These are phyloP conservation scores for Carallia pectinifolia DNA, from an alignment of 345 rosid species.

Conservation along the genomic window DNA sequence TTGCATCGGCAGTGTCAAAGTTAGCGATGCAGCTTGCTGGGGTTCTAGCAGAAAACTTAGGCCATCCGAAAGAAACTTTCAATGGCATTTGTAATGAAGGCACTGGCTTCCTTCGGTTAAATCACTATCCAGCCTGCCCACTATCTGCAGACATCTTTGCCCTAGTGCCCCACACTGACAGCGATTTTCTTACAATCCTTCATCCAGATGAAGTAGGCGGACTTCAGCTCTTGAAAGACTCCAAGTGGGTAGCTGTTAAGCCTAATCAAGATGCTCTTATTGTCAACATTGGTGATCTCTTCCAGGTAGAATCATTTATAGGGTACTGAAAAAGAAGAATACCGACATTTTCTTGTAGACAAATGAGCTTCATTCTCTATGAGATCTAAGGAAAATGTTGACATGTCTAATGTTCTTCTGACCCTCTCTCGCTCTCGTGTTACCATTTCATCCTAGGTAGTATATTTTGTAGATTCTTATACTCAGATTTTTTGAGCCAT, in stretches of 20 bases:
- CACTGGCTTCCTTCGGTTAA: constrained; percentile 55
- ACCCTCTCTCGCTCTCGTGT: too few relatives aligned
- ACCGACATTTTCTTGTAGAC: too few relatives aligned
- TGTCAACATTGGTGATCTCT: constrained; percentile 68
- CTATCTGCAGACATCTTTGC: constrained; percentile 38
- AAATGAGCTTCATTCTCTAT: neutral
- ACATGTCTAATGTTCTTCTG: too few relatives aligned
- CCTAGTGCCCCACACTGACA: constrained; percentile 71
- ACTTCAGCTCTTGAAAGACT: constrained; percentile 62
- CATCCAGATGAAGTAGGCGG: constrained; percentile 68
- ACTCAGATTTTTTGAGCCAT: too few relatives aligned
- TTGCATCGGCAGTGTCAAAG: constrained; percentile 50
- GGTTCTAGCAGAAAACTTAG: constrained; percentile 44
- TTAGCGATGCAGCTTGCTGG: constrained; percentile 49
- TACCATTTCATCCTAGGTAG: too few relatives aligned
- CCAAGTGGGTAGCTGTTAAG: constrained; percentile 60
- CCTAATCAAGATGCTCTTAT: constrained; percentile 70
- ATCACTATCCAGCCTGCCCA: constrained; percentile 56
- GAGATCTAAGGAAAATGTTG: too few relatives aligned
- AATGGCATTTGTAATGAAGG: constrained; percentile 41
- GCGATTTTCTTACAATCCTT: constrained; percentile 61
- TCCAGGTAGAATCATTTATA: constrained; percentile 41
- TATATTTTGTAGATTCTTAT: too few relatives aligned
- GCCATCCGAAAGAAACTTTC: constrained; percentile 23
- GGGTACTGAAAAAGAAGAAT: too few relatives aligned